Base-by-base conservation (phyloP, 2,329 filamentous ascomycete genomes). In the Diaporthe citriasiana region DNA sequence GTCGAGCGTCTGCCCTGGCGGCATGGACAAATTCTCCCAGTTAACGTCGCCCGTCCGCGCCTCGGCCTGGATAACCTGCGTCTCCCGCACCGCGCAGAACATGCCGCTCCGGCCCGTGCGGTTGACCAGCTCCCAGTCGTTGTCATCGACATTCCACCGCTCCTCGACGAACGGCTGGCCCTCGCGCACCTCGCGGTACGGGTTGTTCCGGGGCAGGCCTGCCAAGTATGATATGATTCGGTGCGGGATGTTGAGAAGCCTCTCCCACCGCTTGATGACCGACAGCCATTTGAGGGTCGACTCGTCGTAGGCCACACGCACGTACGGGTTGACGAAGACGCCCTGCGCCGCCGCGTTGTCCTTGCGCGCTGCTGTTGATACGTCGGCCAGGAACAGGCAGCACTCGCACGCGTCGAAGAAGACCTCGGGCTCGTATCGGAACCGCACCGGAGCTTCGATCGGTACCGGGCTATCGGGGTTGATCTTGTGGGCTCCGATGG, bases 311-410 rank as follows among this genome's bases (percentile, higher is more conserved):
- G 93, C 91, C 6, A 94, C 92, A 25, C 93, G 89, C 56, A 95
- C 89, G 78, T 89, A 95, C 0, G 93, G 93, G 79, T 95, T 95
- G 85, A 95, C 89, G 79, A 90, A 95, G 69, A 94, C 91, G 2
- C 89, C 91, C 0, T 88, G 87, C 51, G 89, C 85, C 13, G 80
- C 77, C 1, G 81, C 82, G 38, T 81, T 82, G 55, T 80, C 81
- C 70, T 78, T 79, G 17, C 79, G 82, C n/a, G 83, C 84, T 3
- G 79, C 82, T 59, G 79, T 79, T 3, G 83, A 77, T n/a, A 87
- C 83, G 78, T 88, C 87, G 13, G 87, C 86, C 56, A 87, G 82
- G 70, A 89, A 86, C 2, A 93, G 84, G 77, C 91, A 93, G 80
- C 91, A 92, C 80, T 93, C 91, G 35, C 90, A 92, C 0, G 89